A percentile compares a stretch with the other conserved stretches of the same genome.
These are phyloP conservation scores for Paraphaeosphaeria minitans DNA, from an alignment of 2,329 filamentous ascomycete genomes.

Conservation along the genomic window DNA sequence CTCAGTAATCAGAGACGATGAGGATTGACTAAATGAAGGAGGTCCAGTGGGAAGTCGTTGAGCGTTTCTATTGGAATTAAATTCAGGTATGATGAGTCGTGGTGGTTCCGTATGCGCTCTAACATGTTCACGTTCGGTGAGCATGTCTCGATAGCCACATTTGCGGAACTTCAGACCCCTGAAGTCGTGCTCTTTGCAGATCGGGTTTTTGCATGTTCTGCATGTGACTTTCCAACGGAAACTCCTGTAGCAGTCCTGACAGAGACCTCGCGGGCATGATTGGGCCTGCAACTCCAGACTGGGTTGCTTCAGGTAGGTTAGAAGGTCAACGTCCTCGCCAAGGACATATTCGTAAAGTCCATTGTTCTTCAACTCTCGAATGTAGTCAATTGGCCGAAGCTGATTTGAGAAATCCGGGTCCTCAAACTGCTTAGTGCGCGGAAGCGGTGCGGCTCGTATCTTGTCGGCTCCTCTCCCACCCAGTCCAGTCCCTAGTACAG, in stretches of 20 bases:
- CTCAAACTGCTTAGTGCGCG: constrained; percentile 60
- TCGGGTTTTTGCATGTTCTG: constrained; percentile 60
- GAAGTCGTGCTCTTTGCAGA: constrained; percentile 66
- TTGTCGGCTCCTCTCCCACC: constrained; percentile 59
- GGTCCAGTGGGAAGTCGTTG: constrained; percentile 33
- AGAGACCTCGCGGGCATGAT: constrained; percentile 61
- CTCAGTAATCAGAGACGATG: constrained; percentile 30
- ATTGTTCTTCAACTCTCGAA: constrained; percentile 48
- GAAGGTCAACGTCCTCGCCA: constrained; percentile 48
- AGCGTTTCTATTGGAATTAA: constrained; percentile 38
- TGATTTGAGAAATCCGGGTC: constrained; percentile 60
- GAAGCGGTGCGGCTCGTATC: constrained; percentile 62
- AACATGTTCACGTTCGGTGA: constrained; percentile 53
- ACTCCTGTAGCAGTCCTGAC: constrained; percentile 63
- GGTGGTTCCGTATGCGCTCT: constrained; percentile 41
- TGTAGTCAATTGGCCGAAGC: constrained; percentile 53
- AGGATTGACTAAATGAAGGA: constrained; percentile 25
- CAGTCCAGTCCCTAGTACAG: constrained; percentile 55
- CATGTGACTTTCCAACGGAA: constrained; percentile 65
- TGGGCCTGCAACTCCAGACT: constrained; percentile 50
- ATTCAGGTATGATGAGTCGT: constrained; percentile 44
- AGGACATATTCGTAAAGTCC: constrained; percentile 49
- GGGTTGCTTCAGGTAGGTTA: constrained; percentile 48
- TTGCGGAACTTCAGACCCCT: constrained; percentile 61
- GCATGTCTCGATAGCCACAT: constrained; percentile 62